Base-by-base conservation (phyloP, 768 basidiomycete genomes). In the Trametopsis cervina region DNA sequence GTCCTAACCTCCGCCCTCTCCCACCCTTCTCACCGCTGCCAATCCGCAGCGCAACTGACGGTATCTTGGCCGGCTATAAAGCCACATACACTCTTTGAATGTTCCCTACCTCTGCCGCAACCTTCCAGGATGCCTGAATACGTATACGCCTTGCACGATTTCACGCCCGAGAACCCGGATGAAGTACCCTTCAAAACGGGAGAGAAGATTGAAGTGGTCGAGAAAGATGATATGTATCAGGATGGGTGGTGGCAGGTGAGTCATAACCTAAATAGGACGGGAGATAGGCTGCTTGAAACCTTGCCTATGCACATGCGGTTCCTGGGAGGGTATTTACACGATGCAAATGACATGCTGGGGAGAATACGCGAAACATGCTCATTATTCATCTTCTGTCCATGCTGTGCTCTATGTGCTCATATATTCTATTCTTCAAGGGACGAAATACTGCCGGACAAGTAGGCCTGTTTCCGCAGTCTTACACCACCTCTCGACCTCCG, bases 191-290 rank as follows among this genome's bases (percentile, higher is more conserved):
- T 98, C 63, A 73, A 69, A 37, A 83, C 82, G 3, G 94, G 94
- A 2, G 91, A 98, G 56, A 73, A 78, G 47, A 90, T 98, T 56
- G 84, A 89, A 60, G 81, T 99, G 23, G 49, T 97, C 36, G 95
- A 98, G 70, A 89, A 81, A 68, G 96, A 98, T 61, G 96, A 98
- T 55, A 67, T 79, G 49, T 98, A 89, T 62, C 79, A 79, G 17
- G 96, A 99, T 65, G 96, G 95, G 15, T 98, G 96, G 96, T 98
- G 91, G 91, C 76, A 81, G 75, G 84, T 83, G 47, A 61, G 75
- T 66, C 12, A 33, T 15, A 33, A 33, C 29, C 29, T 15, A 7
- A 33, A 7, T 7, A 33, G 15, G 29, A 15, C 29, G 29, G 7
- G 15, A 33, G 29, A 15, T 35, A 33, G 13, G 17, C 22, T 13